A percentile compares a stretch with the other conserved stretches of the same genome.
These are phyloP conservation scores for Orbilia oligospora DNA, from an alignment of 2,329 filamentous ascomycete genomes.

Conservation along the genomic window DNA sequence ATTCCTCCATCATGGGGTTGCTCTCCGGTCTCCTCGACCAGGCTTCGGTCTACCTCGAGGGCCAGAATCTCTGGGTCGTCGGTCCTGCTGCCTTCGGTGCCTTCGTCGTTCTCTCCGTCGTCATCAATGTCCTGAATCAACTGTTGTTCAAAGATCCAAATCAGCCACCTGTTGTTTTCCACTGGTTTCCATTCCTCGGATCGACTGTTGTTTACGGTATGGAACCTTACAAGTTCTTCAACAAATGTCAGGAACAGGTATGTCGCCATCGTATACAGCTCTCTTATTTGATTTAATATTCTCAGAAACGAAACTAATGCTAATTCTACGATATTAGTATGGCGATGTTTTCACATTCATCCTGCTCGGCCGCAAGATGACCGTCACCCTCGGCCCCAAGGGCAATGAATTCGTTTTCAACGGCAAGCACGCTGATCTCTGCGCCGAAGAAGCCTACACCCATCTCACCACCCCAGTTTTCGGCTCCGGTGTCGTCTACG, in stretches of 20 bases:
- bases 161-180: constrained; percentile 84
- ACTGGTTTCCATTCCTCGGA: constrained; percentile 86
- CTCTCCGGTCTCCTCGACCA: constrained; percentile 52
- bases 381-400: constrained; percentile 83
- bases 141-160: constrained; percentile 85
- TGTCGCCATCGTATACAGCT: constrained; percentile 1
- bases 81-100: constrained; percentile 46
- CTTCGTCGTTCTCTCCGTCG: constrained; percentile 69
- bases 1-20: constrained; percentile 43
- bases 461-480: constrained; percentile 81
- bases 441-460: constrained; percentile 90
- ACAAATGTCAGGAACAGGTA: constrained; percentile 80
- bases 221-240: constrained; percentile 91
- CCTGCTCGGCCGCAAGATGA: constrained; percentile 89
- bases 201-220: constrained; percentile 96
- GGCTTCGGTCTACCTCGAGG: constrained; percentile 51
- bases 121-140: constrained; percentile 85
- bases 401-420: constrained; percentile 95
- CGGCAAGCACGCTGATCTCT: constrained; percentile 89
- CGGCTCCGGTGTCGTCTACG: constrained; percentile 84
- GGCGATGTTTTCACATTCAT: constrained; percentile 92
- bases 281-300: neutral
- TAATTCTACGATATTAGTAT: constrained; percentile 71
- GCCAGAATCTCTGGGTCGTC: constrained; percentile 51
- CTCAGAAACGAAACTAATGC: too few relatives aligned